Evolutionary conservation across 345 rosid genomes (phyloP).

Genomic region (Ricinus communis): DNA sequence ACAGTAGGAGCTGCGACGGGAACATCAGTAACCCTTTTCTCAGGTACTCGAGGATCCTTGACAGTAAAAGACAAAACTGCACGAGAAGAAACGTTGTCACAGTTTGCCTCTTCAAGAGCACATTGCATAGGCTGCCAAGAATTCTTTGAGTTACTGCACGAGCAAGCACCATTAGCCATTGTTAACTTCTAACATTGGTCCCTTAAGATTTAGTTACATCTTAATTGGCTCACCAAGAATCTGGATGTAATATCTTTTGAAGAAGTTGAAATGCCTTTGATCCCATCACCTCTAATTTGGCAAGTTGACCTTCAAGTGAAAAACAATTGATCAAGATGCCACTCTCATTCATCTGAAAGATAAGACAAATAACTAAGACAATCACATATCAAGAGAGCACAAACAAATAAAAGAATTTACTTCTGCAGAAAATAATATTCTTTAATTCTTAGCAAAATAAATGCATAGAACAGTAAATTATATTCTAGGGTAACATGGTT

Average conservation of each 20-base stretch:
- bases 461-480: background rate
- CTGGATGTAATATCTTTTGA: conserved; percentile 50
- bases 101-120: conserved; percentile 38
- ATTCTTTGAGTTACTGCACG: conserved; percentile 42
- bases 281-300: conserved; percentile 74
- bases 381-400: background rate
- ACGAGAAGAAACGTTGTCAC: conserved; percentile 36
- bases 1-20: conserved; percentile 24
- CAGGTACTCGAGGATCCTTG: conserved; percentile 56
- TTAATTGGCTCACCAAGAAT: conserved; percentile 49
- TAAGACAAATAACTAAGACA: conserved; percentile 10
- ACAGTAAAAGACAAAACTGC: conserved; percentile 47
- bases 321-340: conserved; percentile 47
- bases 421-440: background rate
- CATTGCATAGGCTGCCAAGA: conserved; percentile 38
- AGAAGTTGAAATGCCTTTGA: conserved; percentile 67
- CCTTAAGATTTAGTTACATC: background rate
- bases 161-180: conserved; percentile 18
- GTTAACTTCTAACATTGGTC: conserved; percentile 9
- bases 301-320: conserved; percentile 79
- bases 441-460: background rate
- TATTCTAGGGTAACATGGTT: background rate
- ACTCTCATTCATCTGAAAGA: conserved; percentile 53
- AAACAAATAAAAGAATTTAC: background rate
- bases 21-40: conserved; percentile 31